phyloP scores from a whole-genome alignment of 306 rosid species.

The Fagus sylvatica region DNA sequence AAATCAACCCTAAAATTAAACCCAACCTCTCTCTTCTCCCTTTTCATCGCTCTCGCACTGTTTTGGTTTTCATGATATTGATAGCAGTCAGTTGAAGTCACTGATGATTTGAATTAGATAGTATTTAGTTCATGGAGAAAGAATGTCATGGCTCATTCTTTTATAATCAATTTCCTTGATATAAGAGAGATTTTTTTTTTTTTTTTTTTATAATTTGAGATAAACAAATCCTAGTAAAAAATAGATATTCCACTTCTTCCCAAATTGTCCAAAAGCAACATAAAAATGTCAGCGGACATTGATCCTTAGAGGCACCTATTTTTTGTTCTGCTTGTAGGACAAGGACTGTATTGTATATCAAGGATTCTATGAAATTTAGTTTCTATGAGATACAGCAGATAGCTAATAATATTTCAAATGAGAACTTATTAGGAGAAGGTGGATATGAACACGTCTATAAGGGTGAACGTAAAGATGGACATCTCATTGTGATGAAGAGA shows the following conservation, averaged over 20 bases:
- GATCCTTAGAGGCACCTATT: constrained; percentile 58
- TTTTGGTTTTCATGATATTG: too few species aligned
- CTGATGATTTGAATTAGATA: too few species aligned
- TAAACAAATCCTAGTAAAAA: constrained; percentile 29
- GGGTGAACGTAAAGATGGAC: constrained; percentile 73
- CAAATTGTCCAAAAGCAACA: constrained; percentile 6
- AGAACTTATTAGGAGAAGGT: constrained; percentile 85
- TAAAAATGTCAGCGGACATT: constrained; percentile 28
- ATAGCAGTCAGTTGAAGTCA: too few species aligned
- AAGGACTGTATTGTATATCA: constrained; percentile 17
- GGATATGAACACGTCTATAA: constrained; percentile 79
- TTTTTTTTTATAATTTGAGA: constrained; percentile 24
- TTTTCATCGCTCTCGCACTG: too few species aligned
- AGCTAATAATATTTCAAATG: constrained; percentile 64
- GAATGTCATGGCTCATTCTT: too few species aligned
- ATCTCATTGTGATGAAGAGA: constrained; percentile 66
- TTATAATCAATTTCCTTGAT: too few species aligned
- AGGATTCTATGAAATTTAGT: constrained; percentile 58
- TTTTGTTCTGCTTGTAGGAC: constrained; percentile 73
- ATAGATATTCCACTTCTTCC: constrained; percentile 29
- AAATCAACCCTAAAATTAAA: too few species aligned
- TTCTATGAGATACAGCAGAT: constrained; percentile 61
- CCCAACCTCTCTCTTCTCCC: too few species aligned
- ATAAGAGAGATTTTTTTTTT: too few species aligned
- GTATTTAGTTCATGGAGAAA: too few species aligned